A percentile compares a stretch with the other conserved stretches of the same genome.
phyloP scores from a whole-genome alignment of 768 basidiomycete genomes.

The Cyclocybe aegerita region DNA sequence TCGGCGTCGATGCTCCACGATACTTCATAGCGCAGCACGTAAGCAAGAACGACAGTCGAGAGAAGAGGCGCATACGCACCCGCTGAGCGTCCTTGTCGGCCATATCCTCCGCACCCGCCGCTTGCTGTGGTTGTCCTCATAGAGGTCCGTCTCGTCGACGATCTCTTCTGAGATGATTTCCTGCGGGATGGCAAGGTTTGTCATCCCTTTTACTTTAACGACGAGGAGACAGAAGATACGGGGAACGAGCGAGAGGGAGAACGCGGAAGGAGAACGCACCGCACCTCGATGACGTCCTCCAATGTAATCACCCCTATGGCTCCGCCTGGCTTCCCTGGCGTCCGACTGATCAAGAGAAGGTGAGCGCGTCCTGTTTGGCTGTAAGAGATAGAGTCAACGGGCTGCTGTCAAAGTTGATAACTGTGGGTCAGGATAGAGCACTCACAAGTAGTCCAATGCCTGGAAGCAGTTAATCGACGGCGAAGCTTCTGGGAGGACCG shows the following conservation, averaged over 20 bases:
- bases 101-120: constrained; percentile 67
- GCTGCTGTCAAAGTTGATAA: not conserved
- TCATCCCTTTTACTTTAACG: not conserved
- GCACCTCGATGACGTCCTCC: constrained; percentile 78
- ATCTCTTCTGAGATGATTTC: constrained; percentile 97
- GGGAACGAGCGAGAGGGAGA: too few relatives aligned
- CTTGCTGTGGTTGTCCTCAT: constrained; percentile 84
- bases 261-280: constrained; percentile 4
- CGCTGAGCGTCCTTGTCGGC: constrained; percentile 76
- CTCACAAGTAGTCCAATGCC: constrained; percentile 88
- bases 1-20: constrained; percentile 17
- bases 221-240: not conserved
- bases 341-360: constrained; percentile 78
- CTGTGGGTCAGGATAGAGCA: not conserved
- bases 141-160: constrained; percentile 91
- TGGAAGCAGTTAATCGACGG: constrained; percentile 94
- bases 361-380: constrained; percentile 96
- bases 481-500: constrained; percentile 85
- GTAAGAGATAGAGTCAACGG: not conserved
- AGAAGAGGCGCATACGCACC: constrained; percentile 39
- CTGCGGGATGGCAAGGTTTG: constrained; percentile 30
- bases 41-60: not conserved
- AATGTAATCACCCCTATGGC: constrained; percentile 90
- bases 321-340: constrained; percentile 81
- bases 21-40: constrained; percentile 5